Base-by-base conservation (phyloP, 2,329 filamentous ascomycete genomes). In the Pyrenophora graminea region DNA sequence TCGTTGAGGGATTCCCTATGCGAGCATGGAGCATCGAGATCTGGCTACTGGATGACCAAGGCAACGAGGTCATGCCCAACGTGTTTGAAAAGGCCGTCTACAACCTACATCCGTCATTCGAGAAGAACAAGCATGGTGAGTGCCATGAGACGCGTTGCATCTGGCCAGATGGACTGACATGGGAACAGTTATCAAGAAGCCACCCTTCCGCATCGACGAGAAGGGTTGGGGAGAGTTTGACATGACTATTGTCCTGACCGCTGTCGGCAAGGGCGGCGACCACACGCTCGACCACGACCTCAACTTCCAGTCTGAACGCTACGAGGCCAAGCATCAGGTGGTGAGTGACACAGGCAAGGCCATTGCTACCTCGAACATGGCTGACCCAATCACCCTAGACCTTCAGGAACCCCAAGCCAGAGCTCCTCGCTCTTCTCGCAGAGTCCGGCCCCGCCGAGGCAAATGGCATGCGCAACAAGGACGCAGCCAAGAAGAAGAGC, bases 161-260 rank as follows among this genome's bases (percentile, higher is more conserved):
- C 21, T 5, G 8, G 10, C n/a, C 7, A 19, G 7, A 13, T 9
- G 5, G 13, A n/a, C 36, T 51, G 7, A 51, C 5, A 8, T 5
- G 3, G 27, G 21, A 13, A 39, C 44, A 71, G 69, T 85, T 19
- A 88, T 96, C 78, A 87, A 86, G 69, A 87, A 89, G 59, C 85
- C 91, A 0, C 94, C 94, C 0, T 99, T 97, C 78, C 83, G 82
- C 60, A 96, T 96, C 75, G 81, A 85, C 58, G 96, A 99, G 76
- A 90, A 97, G 76, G 94, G 94, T 63, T 99, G 94, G 94, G 94
- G 94, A 68, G 94, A 97, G 77, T 99, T 99, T 73, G 94, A 97
- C 72, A 93, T 99, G 86, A 82, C 80, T 40, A 94, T 97, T 67
- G 85, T 89, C 56, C 82, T 95, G 63, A 88, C 86, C 69, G 89